phyloP scores from a whole-genome alignment of 805 yeast species.

The Ogataea nakhonphanomensis region DNA sequence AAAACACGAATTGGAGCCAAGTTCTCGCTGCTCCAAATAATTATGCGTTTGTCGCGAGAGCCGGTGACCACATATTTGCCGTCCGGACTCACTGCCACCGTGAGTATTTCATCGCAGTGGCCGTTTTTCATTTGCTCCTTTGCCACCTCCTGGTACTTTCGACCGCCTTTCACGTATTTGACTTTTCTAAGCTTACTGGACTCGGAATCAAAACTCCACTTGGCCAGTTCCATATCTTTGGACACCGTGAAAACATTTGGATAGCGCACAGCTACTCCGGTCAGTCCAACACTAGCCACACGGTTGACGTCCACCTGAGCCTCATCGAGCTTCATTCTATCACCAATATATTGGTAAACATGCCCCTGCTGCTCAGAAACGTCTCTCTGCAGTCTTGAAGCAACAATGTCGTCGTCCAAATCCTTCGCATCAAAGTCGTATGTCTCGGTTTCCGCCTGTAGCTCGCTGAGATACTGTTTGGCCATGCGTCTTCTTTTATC shows the following conservation, averaged over 20 bases:
- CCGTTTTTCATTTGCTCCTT: slow-evolving; percentile 59
- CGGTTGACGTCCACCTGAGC: slow-evolving; percentile 45
- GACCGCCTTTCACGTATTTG: slow-evolving; percentile 64
- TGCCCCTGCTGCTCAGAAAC: slow-evolving; percentile 88
- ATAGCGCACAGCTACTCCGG: slow-evolving; percentile 51
- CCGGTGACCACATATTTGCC: slow-evolving; percentile 91
- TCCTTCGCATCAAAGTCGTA: slow-evolving; percentile 85
- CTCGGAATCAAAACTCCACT: slow-evolving; percentile 65
- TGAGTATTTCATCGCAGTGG: slow-evolving; percentile 70
- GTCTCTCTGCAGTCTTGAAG: slow-evolving; percentile 77
- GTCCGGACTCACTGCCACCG: slow-evolving; percentile 82
- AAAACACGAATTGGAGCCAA: slow-evolving; percentile 73
- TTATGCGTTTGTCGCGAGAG: slow-evolving; percentile 74
- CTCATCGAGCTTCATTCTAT: slow-evolving; percentile 42
- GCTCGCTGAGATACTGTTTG: slow-evolving; percentile 80
- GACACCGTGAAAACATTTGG: slow-evolving; percentile 76
- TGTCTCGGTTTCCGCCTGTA: slow-evolving; percentile 53
- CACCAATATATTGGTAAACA: slow-evolving; percentile 66
- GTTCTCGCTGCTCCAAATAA: slow-evolving; percentile 83
- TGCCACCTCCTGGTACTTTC: slow-evolving; percentile 39
- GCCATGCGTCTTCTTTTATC: slow-evolving; percentile 94
- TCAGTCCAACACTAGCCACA: slow-evolving; percentile 58
- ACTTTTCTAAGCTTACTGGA: slow-evolving; percentile 60
- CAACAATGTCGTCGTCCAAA: slow-evolving; percentile 79
- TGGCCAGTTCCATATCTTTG: slow-evolving; percentile 74